These are phyloP conservation scores for Paraleonurus japonicus DNA, from an alignment of 257 asterid species.

Conservation along the genomic window DNA sequence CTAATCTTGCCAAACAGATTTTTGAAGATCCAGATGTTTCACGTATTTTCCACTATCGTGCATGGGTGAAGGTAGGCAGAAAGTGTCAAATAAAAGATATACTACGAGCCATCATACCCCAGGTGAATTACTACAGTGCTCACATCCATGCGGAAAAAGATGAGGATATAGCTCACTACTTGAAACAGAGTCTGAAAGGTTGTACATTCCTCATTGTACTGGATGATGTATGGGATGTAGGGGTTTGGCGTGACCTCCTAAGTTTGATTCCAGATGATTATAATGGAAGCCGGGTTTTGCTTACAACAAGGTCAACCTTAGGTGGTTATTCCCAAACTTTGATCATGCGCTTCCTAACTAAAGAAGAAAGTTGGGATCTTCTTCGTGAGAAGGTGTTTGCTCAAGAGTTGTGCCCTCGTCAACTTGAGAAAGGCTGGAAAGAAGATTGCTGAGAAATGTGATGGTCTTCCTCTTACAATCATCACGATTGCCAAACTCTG, in stretches of 20 bases:
- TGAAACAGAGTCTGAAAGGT: neutral
- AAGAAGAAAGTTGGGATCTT: neutral
- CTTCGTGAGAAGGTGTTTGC: neutral
- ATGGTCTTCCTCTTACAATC: no score
- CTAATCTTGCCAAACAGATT: neutral
- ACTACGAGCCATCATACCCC: neutral
- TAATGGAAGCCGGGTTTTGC: neutral
- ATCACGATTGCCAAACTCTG: no score
- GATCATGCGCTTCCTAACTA: neutral
- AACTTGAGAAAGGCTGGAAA: neutral
- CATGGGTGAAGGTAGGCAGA: neutral
- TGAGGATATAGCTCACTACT: no score
- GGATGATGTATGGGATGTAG: neutral
- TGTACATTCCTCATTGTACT: neutral
- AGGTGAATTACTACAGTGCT: neutral
- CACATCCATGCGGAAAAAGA: neutral
- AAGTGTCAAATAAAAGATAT: neutral
- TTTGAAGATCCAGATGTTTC: neutral
- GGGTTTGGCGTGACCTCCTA: neutral
- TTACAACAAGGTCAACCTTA: conserved; percentile 8
- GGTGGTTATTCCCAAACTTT: no score
- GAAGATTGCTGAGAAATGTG: neutral
- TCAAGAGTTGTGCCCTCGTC: neutral
- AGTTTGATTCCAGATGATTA: neutral
- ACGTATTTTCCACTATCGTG: neutral